Conservation (phyloP, 805 yeast species). For the Yarrowia deformans region DNA sequence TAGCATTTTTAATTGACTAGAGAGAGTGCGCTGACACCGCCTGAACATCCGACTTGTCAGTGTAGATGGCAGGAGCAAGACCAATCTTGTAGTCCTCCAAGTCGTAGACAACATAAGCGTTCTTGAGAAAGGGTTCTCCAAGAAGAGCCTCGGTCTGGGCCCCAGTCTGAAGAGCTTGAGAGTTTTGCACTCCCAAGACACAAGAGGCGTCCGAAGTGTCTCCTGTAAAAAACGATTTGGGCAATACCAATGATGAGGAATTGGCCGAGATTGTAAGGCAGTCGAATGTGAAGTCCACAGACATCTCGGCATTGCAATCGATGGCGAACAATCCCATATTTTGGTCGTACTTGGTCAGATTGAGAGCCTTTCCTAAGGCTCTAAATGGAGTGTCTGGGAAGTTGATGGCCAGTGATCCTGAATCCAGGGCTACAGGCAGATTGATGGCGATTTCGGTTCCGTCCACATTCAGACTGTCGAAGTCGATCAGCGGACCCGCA, state of each 20-base stretch:
- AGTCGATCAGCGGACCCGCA: neutral
- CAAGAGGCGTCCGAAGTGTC: neutral
- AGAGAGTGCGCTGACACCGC: neutral
- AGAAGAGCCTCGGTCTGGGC: neutral
- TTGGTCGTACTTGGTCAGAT: neutral
- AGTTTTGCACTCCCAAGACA: neutral
- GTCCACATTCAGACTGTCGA: neutral
- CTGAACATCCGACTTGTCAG: neutral
- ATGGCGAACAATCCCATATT: neutral
- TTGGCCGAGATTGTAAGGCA: neutral
- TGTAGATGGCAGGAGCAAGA: neutral
- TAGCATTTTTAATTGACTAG: no score
- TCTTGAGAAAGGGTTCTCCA: neutral
- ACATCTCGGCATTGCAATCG: neutral
- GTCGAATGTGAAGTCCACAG: neutral
- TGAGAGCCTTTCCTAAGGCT: neutral
- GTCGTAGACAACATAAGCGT: neutral
- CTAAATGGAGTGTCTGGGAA: neutral
- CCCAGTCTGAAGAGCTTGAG: neutral
- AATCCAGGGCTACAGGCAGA: neutral
- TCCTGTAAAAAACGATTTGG: neutral
- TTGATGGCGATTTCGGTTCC: neutral
- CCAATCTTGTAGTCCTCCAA: neutral
- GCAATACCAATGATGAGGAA: neutral
- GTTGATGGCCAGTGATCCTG: neutral